Evolutionary conservation across 2,329 filamentous ascomycete species (phyloP).

Genomic region (Aspergillus niger): DNA sequence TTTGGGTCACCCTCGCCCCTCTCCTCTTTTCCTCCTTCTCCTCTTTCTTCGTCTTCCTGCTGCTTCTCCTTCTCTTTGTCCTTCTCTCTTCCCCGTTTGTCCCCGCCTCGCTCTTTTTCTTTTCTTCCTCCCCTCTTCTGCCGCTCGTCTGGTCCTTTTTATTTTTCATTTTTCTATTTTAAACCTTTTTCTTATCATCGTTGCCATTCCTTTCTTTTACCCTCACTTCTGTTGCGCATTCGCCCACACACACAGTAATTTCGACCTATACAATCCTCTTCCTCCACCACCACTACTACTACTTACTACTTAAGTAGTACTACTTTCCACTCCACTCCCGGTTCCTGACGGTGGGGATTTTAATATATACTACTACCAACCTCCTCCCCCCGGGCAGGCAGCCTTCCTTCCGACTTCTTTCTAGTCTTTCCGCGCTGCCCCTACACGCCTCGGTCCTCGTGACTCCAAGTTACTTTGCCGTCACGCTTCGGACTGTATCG

Average conservation of each 20-base stretch:
- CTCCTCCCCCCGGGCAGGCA: conserved; percentile 12
- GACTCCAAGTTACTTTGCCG: conserved; percentile 9
- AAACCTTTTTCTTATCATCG: conserved; percentile 11
- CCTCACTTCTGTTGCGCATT: conserved; percentile 35
- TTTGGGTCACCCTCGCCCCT: conserved; percentile 26
- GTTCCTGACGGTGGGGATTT: conserved; percentile 11
- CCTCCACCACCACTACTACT: not conserved
- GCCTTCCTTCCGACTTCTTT: not conserved
- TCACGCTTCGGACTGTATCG: conserved; percentile 12
- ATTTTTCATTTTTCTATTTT: too few species aligned
- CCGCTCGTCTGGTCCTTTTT: conserved; percentile 15
- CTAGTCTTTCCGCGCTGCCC: not conserved
- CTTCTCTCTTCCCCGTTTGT: conserved; percentile 17
- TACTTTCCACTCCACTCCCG: conserved; percentile 1
- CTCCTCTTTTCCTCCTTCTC: conserved; percentile 18
- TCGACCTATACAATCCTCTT: conserved; percentile 15
- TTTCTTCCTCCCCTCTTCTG: conserved; percentile 19
- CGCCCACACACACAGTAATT: conserved; percentile 34
- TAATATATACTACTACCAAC: conserved; percentile 8
- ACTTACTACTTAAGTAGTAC: not conserved
- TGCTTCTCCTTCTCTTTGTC: conserved; percentile 22
- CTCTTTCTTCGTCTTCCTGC: conserved; percentile 19
- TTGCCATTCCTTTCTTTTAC: conserved; percentile 32
- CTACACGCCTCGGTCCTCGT: conserved; percentile 10
- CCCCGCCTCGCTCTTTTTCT: conserved; percentile 19